Conservation (phyloP, 169 alveolate genomes). For the Cryptosporidium felis region DNA sequence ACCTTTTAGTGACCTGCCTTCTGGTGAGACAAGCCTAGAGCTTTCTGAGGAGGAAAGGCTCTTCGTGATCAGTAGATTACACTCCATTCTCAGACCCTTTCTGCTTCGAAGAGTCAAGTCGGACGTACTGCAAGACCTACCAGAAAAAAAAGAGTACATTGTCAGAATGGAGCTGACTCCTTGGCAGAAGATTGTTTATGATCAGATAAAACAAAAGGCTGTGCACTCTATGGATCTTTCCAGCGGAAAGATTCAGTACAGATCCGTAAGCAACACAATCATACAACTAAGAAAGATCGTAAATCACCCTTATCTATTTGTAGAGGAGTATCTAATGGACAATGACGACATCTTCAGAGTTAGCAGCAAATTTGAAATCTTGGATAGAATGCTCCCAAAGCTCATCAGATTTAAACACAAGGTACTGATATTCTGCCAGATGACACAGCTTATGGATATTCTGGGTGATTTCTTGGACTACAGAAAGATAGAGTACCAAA, state of each 20-base stretch:
- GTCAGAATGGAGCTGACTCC: constrained; percentile 88
- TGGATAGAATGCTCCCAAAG: constrained; percentile 92
- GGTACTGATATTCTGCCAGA: constrained; percentile 89
- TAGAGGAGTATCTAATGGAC: constrained; percentile 81
- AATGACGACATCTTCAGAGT: constrained; percentile 87
- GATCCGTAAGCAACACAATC: constrained; percentile 87
- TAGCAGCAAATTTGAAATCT: constrained; percentile 92
- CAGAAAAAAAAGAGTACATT: constrained; percentile 88
- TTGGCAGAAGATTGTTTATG: constrained; percentile 90
- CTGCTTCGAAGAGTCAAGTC: constrained; percentile 90
- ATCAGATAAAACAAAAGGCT: constrained; percentile 86
- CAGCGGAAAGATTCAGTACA: constrained; percentile 75
- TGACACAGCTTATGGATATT: constrained; percentile 92
- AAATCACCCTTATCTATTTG: constrained; percentile 92
- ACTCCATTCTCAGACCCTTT: constrained; percentile 89
- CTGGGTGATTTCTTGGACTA: constrained; percentile 86
- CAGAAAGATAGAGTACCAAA: constrained; percentile 82
- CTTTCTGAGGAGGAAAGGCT: constrained; percentile 89
- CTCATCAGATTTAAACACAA: constrained; percentile 87
- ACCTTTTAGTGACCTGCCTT: constrained; percentile 84
- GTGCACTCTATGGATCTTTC: constrained; percentile 75
- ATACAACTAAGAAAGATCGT: constrained; percentile 93
- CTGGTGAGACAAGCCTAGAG: constrained; percentile 80
- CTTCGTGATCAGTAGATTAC: constrained; percentile 88
- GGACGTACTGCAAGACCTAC: constrained; percentile 90